Base-by-base conservation (phyloP, 331 rosid genomes). In the Arachis monticola region DNA sequence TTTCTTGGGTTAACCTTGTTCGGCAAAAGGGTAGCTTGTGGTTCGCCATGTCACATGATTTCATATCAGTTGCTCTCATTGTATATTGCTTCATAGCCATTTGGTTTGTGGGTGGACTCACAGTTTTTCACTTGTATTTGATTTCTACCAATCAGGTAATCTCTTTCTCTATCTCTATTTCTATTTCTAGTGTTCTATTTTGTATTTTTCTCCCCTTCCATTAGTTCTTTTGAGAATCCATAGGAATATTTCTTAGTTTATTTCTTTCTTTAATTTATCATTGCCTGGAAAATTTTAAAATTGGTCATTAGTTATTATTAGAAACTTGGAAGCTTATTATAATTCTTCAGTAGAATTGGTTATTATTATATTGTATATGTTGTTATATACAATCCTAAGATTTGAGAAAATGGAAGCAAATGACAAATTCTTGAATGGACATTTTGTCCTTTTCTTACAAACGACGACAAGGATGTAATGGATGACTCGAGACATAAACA, bases 31-130 rank as follows among this genome's bases (percentile, higher is more conserved):
- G 86, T 44, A 70, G 12, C 48, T 2, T 89, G 70, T 78, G 89
- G 91, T 76, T 0, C 52, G 82, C 4, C 64, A 77, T 93, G 87
- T 80, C 90, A 17, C 81, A 1, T 0, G 96, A 91, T 74, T 11
- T 84, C 41, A 46, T 85, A 57, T 93, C 98, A 0, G 89, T 91
- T 67, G 60, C 86, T 65, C 97, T 93, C 82, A 86, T 88, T 30
- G 86, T 84, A 5, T 93, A 93, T 82, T 91, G 98, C 94, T 93
- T 93, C 76, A 69, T 89, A 32, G 83, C 86, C 4, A 78, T 91
- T 79, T 93, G 98, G 98, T 93, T 93, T 69, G 98, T 93, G 17
- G 98, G 98, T 10, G 98, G 98, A 9, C 90, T 93, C 13, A 89
- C 96, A 12, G 87, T 89, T 50, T 93, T 93, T 83, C 98, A 93